Evolutionary conservation across 345 rosid genomes (phyloP).

Genomic region (Brassica carinata): DNA sequence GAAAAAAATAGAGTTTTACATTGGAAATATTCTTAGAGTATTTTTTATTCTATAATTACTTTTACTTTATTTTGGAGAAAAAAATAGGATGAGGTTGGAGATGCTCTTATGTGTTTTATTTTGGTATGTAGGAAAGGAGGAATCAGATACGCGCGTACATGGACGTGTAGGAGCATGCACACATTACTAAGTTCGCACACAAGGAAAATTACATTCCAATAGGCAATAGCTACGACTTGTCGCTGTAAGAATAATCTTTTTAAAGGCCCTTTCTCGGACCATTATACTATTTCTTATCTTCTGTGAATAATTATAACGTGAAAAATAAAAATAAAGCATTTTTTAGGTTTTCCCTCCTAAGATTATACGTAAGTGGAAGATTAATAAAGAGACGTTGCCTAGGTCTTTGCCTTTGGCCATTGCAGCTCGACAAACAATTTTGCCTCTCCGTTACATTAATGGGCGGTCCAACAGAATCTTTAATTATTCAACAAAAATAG

Average conservation of each 20-base stretch:
- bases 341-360: slow-evolving; percentile 13
- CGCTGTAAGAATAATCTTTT: slow-evolving; percentile 44
- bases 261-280: slow-evolving; percentile 37
- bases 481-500: slow-evolving; percentile 11
- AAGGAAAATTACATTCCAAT: slow-evolving; percentile 31
- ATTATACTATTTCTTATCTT: slow-evolving; percentile 34
- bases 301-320: slow-evolving; percentile 20
- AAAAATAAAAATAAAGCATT: not conserved
- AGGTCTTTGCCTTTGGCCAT: slow-evolving; percentile 40
- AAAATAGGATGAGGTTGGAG: too few species aligned
- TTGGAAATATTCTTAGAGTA: too few species aligned
- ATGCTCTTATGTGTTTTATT: not conserved
- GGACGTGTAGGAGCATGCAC: slow-evolving; percentile 41
- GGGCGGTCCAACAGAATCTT: slow-evolving; percentile 41
- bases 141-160: slow-evolving; percentile 39
- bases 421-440: slow-evolving; percentile 40
- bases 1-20: too few species aligned
- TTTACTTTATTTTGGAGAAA: too few species aligned
- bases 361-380: slow-evolving; percentile 29
- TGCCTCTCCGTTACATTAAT: slow-evolving; percentile 44
- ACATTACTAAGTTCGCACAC: slow-evolving; percentile 30
- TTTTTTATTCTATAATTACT: too few species aligned
- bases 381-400: slow-evolving; percentile 29
- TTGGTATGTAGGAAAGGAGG: slow-evolving; percentile 23
- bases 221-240: slow-evolving; percentile 39